Evolutionary conservation across 225 moss, liverwort and hornwort species (phyloP).

Genomic region (Straminergon stramineum): DNA sequence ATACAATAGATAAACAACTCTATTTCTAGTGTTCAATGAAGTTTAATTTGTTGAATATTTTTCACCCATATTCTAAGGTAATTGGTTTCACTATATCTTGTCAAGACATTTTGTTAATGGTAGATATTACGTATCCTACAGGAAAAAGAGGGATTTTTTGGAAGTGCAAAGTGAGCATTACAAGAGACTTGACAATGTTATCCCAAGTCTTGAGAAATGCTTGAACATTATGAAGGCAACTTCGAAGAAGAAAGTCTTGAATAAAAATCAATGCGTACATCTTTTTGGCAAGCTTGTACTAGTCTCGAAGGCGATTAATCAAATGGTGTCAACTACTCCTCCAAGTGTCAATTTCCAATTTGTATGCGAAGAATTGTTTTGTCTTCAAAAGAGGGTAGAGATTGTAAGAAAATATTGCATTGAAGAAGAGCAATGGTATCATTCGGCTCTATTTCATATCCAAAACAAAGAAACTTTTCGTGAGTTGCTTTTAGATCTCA

Average conservation of each 20-base stretch:
- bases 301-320: accelerated
- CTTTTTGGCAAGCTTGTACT: not conserved
- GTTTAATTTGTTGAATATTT: not conserved
- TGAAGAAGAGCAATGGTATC: not conserved
- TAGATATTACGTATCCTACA: too few species aligned
- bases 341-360: not conserved
- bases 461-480: not conserved
- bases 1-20: not conserved
- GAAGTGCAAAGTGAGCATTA: too few species aligned
- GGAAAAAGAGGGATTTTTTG: too few species aligned
- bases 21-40: not conserved
- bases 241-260: not conserved
- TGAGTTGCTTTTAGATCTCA: not conserved
- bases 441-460: not conserved
- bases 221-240: not conserved
- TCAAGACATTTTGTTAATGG: too few species aligned
- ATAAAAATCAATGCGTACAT: not conserved
- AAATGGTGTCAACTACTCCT: not conserved
- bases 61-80: accelerated
- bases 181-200: not conserved
- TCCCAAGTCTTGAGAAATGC: not conserved
- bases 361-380: not conserved
- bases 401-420: not conserved
- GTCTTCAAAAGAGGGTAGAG: not conserved
- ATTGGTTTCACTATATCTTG: not conserved